Evolutionary conservation across 805 yeast genomes (phyloP), one percentile per base, ranked within the genome.

Genomic region (Wickerhamiella azymoides): DNA sequence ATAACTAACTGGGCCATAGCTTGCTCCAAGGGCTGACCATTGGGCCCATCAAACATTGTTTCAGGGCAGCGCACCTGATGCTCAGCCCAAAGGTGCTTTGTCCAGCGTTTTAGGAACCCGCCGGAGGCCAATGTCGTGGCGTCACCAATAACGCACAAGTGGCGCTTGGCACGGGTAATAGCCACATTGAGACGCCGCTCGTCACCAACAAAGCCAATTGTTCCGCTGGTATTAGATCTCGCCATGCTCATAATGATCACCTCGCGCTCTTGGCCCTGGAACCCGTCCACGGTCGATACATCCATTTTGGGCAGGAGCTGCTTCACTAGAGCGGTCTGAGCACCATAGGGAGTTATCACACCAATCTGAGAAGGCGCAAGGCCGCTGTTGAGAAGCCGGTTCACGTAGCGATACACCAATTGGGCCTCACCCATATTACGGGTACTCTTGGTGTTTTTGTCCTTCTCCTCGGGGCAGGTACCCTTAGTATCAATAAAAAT

Each of bases 231-330:
- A 13, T 40, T 40, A 17, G 92, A 89, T 58, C 94, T 72, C 2
- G 84, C 94, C 76, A 92, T 83, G 0, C 93, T 82, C 70, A 84
- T 79, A 39, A 84, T 70, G 50, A 84, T 80, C 41, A 84, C 74
- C 52, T 83, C 89, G 58, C 82, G 84, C 57, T 84, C 94, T 61
- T 83, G 93, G 52, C 86, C 88, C 64, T 80, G 94, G 57, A 81
- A 84, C 2, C 93, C 93, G 70, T 84, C 94, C 49, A 84, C 83
- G 0, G 94, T 82, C 55, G 82, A 82, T 60, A 84, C 82, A 56
- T 80, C 86, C 50, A 75, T 80, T 19, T 5, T 36, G 14, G 45
- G 39, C 2, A 33, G 16, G 5, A 30, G 13, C 33, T 13, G 33
- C 16, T 30, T 30, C 3, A 11, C 16, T 3, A 8, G 16, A 4